phyloP scores from a whole-genome alignment of 78 protist genomes.

The Reticulomyxa filosa region DNA sequence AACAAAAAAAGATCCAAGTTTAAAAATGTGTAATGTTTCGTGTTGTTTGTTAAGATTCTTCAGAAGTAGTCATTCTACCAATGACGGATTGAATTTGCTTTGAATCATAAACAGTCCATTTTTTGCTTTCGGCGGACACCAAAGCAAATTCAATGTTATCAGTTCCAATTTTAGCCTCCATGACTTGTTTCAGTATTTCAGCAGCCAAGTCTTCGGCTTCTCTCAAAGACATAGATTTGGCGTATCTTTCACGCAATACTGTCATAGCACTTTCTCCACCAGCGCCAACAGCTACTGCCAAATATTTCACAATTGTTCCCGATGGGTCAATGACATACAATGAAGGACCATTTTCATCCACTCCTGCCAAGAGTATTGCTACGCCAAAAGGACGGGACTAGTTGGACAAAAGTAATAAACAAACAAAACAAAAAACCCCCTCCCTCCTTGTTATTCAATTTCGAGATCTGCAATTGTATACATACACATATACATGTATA shows the following conservation, averaged over 20 bases:
- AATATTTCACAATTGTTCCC: conserved; percentile 35
- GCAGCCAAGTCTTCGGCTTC: conserved; percentile 74
- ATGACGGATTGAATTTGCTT: no score
- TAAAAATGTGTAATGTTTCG: no score
- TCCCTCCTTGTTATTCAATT: no score
- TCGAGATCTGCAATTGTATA: no score
- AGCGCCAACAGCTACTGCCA: conserved; percentile 85
- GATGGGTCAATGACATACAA: conserved; percentile 94
- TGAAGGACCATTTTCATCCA: conserved; percentile 76
- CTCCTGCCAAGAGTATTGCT: conserved; percentile 88
- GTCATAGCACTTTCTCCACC: conserved; percentile 92
- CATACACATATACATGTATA: no score
- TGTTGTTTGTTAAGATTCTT: no score
- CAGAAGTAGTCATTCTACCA: no score
- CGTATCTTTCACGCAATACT: conserved; percentile 60
- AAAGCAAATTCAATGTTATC: conserved; percentile 65
- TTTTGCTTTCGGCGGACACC: no score
- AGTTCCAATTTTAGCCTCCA: conserved; percentile 77
- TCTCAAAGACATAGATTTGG: conserved; percentile 50
- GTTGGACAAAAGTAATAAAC: no score
- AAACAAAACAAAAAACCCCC: no score
- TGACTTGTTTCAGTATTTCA: conserved; percentile 72
- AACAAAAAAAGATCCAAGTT: no score
- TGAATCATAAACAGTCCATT: no score
- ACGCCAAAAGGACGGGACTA: conserved; percentile 96